These are phyloP conservation scores for Plectranthus barbatus DNA, from an alignment of 257 asterid genomes.

Conservation along the genomic window DNA sequence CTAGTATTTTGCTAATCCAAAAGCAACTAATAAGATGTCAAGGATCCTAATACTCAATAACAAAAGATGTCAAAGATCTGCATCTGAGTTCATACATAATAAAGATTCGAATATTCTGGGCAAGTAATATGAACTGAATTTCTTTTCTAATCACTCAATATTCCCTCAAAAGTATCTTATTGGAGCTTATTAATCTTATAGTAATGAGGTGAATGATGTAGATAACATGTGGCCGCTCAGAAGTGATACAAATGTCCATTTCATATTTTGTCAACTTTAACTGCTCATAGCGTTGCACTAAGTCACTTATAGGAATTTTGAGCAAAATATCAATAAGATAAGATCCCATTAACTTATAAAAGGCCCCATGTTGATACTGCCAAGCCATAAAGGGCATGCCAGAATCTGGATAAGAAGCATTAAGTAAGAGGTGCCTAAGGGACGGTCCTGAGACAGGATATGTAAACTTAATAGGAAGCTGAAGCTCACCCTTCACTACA, in stretches of 20 bases:
- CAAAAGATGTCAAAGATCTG: neutral
- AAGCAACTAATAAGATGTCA: slow-evolving; percentile 1
- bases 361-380: neutral
- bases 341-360: neutral
- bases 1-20: too few relatives aligned
- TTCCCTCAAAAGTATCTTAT: neutral
- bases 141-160: neutral
- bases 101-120: neutral
- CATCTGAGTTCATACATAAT: neutral
- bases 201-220: neutral
- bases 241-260: neutral
- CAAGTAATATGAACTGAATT: neutral
- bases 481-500: slow-evolving; percentile 5
- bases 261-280: neutral
- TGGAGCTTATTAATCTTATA: neutral
- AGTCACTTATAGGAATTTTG: neutral
- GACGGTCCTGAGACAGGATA: neutral
- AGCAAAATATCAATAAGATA: neutral
- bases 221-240: neutral
- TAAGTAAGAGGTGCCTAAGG: neutral
- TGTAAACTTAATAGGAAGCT: slow-evolving; percentile 5
- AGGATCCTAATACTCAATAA: too few relatives aligned
- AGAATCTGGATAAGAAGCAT: neutral
- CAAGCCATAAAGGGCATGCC: neutral
- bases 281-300: neutral